Evolutionary conservation across 2,329 filamentous ascomycete genomes (phyloP).

Genomic region (Lecanosticta acicola): DNA sequence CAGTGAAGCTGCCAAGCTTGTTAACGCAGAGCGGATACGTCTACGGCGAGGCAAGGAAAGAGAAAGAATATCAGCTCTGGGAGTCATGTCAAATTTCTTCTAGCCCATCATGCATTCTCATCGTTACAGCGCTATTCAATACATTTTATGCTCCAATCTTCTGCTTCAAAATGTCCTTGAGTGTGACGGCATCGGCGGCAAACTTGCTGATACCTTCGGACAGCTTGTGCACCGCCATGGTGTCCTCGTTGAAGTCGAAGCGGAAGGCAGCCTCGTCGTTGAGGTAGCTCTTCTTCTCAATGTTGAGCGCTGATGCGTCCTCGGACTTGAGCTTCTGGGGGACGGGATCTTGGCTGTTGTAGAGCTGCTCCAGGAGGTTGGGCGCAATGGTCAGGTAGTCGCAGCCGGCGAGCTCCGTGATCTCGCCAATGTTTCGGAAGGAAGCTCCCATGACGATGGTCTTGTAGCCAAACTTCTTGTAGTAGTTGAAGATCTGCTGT

Average conservation of each 20-base stretch:
- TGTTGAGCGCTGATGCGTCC: conserved; percentile 60
- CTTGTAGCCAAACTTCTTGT: conserved; percentile 99
- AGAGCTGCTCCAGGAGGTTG: conserved; percentile 86
- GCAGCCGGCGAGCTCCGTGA: conserved; percentile 95
- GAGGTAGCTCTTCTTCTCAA: conserved; percentile 88
- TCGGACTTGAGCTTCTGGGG: conserved; percentile 87
- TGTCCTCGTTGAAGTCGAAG: conserved; percentile 99
- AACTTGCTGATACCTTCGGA: conserved; percentile 99
- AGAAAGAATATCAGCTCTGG: not conserved
- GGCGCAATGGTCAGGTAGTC: conserved; percentile 99
- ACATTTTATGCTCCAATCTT: conserved; percentile 57
- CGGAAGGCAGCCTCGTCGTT: conserved; percentile 85
- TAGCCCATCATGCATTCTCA: conserved; percentile 5
- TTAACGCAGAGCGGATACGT: no score
- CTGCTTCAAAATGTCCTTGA: conserved; percentile 84
- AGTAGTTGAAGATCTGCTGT: conserved; percentile 97
- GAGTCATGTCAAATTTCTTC: not conserved
- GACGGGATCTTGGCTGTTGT: conserved; percentile 73
- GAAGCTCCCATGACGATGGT: conserved; percentile 99
- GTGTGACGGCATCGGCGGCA: conserved; percentile 85
- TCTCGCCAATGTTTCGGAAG: conserved; percentile 93
- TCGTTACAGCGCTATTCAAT: conserved; percentile 1
- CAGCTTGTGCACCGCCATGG: conserved; percentile 99
- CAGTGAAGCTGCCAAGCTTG: no score
- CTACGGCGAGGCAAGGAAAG: not conserved